Percentiles rank a stretch among this genome's conserved stretches.
Evolutionary conservation across 345 rosid genomes (phyloP).

Genomic region (Barbarea vulgaris): DNA sequence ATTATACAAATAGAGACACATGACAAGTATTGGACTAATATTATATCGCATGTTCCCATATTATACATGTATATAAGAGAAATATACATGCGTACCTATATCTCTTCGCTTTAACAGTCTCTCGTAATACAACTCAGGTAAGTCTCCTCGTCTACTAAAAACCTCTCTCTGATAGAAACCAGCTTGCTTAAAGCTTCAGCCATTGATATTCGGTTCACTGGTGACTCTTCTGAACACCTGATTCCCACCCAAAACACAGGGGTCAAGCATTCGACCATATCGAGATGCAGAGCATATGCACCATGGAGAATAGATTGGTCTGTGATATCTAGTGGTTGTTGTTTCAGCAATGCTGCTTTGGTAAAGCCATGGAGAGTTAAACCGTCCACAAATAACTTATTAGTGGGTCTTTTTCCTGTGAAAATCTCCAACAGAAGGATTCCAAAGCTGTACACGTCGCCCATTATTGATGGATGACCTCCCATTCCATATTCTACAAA

Average conservation of each 20-base stretch:
- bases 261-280: constrained; percentile 17
- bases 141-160: neutral
- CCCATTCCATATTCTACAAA: constrained; percentile 39
- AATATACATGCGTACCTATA: neutral
- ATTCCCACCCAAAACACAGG: constrained; percentile 19
- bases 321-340: constrained; percentile 15
- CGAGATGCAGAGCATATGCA: neutral
- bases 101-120: neutral
- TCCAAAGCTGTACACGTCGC: constrained; percentile 36
- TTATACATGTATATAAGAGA: neutral
- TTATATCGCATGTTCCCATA: neutral
- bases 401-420: constrained; percentile 15
- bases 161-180: constrained; percentile 10
- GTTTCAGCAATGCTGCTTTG: constrained; percentile 22
- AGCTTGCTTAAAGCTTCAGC: constrained; percentile 19
- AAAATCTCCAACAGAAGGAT: constrained; percentile 26
- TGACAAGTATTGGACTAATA: neutral
- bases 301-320: constrained; percentile 16
- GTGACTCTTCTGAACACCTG: constrained; percentile 28
- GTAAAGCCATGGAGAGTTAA: constrained; percentile 22
- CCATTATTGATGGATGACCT: constrained; percentile 29
- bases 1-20: neutral
- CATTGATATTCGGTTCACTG: constrained; percentile 19
- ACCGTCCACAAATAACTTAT: constrained; percentile 9
- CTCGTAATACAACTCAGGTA: neutral